These are phyloP conservation scores for Populus simonii DNA, from an alignment of 345 rosid species.

Conservation along the genomic window DNA sequence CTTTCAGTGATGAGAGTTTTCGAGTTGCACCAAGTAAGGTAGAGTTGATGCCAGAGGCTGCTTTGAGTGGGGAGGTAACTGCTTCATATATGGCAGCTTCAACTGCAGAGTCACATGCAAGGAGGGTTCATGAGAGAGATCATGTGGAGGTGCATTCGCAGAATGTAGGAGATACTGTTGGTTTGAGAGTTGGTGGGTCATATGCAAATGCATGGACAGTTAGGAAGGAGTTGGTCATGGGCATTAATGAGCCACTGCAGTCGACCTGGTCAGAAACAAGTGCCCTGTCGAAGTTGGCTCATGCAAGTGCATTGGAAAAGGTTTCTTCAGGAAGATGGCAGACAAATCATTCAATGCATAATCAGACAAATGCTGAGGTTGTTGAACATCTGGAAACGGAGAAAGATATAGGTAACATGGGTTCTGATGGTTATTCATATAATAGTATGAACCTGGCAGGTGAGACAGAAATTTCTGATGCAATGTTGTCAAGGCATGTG, in stretches of 20 bases:
- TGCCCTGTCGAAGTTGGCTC: constrained; percentile 55
- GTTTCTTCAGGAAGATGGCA: constrained; percentile 82
- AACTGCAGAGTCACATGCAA: constrained; percentile 14
- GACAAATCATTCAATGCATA: constrained; percentile 41
- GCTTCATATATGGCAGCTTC: constrained; percentile 11
- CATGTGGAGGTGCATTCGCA: constrained; percentile 24
- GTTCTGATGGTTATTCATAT: constrained; percentile 27
- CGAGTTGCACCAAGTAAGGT: constrained; percentile 24
- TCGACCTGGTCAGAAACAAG: constrained; percentile 45
- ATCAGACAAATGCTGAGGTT: constrained; percentile 50
- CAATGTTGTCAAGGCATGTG: constrained; percentile 28
- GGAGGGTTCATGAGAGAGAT: constrained; percentile 39
- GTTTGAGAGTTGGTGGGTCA: constrained; percentile 34
- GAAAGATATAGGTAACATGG: constrained; percentile 25
- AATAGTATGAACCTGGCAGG: constrained; percentile 28
- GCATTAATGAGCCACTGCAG: constrained; percentile 41
- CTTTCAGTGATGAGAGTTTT: constrained; percentile 58
- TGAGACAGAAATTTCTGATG: constrained; percentile 35
- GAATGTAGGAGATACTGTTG: constrained; percentile 31
- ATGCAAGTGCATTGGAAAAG: constrained; percentile 70
- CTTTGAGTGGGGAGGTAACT: constrained; percentile 30
- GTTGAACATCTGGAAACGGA: constrained; percentile 43
- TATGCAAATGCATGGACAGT: constrained; percentile 55
- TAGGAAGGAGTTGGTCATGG: constrained; percentile 46
- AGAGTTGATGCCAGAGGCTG: constrained; percentile 48